phyloP scores from a whole-genome alignment of 2,329 filamentous ascomycete genomes.

The Exophiala sp. region DNA sequence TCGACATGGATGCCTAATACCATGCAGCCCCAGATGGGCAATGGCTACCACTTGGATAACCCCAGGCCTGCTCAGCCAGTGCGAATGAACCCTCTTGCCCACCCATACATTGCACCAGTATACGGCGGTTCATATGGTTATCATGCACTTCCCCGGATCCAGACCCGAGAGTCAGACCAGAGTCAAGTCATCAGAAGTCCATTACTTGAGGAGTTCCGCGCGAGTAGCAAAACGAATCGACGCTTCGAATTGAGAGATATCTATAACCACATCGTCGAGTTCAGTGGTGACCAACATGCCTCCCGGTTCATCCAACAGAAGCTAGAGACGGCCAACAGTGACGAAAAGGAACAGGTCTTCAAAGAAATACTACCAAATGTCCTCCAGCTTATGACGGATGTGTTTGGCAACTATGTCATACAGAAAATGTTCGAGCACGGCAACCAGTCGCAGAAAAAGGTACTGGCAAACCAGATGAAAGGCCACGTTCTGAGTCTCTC shows the following conservation, averaged over 20 bases:
- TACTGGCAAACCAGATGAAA: constrained; percentile 79
- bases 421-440: constrained; percentile 98
- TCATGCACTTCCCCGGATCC: constrained; percentile 8
- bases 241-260: constrained; percentile 85
- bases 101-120: constrained; percentile 36
- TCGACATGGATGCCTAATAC: constrained; percentile 26
- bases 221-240: constrained; percentile 64
- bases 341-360: constrained; percentile 90
- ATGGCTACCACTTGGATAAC: constrained; percentile 33
- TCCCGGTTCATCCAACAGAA: constrained; percentile 94
- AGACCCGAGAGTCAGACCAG: constrained; percentile 18
- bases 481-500: constrained; percentile 75
- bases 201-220: constrained; percentile 73
- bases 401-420: constrained; percentile 97
- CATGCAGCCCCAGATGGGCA: constrained; percentile 29
- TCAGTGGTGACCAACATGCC: constrained; percentile 90
- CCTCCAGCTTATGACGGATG: constrained; percentile 85
- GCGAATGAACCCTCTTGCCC: constrained; percentile 33
- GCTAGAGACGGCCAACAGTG: constrained; percentile 84
- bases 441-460: constrained; percentile 85
- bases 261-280: constrained; percentile 81
- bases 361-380: constrained; percentile 77
- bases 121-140: constrained; percentile 5
- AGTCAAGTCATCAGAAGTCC: constrained; percentile 50
- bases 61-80: constrained; percentile 32